Percentiles rank a stretch among this genome's conserved stretches.
Evolutionary conservation across 768 basidiomycete genomes (phyloP).

Genomic region (Psilocybe cyanescens): DNA sequence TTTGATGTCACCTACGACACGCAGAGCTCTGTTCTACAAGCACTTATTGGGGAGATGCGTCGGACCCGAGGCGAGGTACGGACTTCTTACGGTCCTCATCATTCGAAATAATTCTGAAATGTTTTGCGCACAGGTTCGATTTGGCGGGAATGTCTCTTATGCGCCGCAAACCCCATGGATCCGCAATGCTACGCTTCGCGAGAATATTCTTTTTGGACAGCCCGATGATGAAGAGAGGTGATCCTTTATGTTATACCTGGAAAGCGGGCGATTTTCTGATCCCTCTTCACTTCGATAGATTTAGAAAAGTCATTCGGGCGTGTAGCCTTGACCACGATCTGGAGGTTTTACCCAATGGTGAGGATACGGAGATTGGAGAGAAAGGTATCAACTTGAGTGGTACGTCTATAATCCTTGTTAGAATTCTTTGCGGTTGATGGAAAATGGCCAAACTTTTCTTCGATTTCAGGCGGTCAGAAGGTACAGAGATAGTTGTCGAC

Average conservation of each 20-base stretch:
- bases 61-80: constrained; percentile 48
- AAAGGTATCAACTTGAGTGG: constrained; percentile 75
- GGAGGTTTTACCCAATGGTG: constrained; percentile 71
- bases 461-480: constrained; percentile 38
- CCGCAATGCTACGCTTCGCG: constrained; percentile 65
- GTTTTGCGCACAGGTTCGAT: constrained; percentile 35
- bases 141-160: constrained; percentile 60
- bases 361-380: constrained; percentile 76
- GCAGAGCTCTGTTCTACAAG: constrained; percentile 60
- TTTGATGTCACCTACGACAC: neutral
- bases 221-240: constrained; percentile 61
- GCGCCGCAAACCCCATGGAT: constrained; percentile 71
- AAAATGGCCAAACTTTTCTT: neutral
- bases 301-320: constrained; percentile 59
- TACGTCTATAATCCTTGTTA: constrained; percentile 19
- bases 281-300: constrained; percentile 34
- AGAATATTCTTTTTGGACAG: constrained; percentile 79
- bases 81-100: no score
- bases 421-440: neutral
- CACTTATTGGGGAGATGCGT: constrained; percentile 71
- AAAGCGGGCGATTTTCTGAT: neutral
- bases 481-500: constrained; percentile 13
- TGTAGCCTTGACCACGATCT: constrained; percentile 77
- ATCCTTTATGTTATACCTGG: neutral
- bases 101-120: neutral